Percentiles rank a stretch among this genome's conserved stretches.
These are phyloP conservation scores for Litchi chinensis DNA, from an alignment of 345 rosid genomes.

Conservation along the genomic window DNA sequence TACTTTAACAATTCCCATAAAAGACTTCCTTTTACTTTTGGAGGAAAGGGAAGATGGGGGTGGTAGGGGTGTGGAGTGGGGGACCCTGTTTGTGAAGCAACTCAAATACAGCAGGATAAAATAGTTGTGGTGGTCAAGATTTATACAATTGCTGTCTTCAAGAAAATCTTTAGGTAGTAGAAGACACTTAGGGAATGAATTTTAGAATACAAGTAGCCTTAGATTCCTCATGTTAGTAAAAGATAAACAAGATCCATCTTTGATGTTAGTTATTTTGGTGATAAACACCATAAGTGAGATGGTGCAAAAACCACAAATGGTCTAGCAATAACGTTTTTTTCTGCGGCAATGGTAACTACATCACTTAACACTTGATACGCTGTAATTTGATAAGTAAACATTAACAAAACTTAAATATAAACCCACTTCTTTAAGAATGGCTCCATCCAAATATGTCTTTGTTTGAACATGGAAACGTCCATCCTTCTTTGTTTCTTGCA, in stretches of 20 bases:
- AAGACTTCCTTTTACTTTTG: not conserved
- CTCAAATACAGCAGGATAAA: not conserved
- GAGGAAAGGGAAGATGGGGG: not conserved
- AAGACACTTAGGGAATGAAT: not conserved
- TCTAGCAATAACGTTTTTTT: not conserved
- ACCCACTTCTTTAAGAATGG: slow-evolving; percentile 92
- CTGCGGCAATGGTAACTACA: not conserved
- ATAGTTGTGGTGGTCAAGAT: not conserved
- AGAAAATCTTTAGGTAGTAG: not conserved
- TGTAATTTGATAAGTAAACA: slow-evolving; percentile 2
- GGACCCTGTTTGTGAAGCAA: not conserved
- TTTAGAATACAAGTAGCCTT: not conserved
- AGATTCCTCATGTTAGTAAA: not conserved
- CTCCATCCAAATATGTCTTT: slow-evolving; percentile 93
- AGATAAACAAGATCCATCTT: slow-evolving; percentile 1
- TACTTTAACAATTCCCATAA: not conserved
- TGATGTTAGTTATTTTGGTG: not conserved
- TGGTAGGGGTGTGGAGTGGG: not conserved
- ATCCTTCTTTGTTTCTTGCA: slow-evolving; percentile 94
- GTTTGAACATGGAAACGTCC: slow-evolving; percentile 97
- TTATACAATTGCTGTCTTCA: not conserved
- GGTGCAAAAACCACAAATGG: not conserved
- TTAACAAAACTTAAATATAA: slow-evolving; percentile 3
- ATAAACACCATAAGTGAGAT: not conserved
- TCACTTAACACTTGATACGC: not conserved